phyloP scores from a whole-genome alignment of 768 basidiomycete genomes.

The Boletus sp. region DNA sequence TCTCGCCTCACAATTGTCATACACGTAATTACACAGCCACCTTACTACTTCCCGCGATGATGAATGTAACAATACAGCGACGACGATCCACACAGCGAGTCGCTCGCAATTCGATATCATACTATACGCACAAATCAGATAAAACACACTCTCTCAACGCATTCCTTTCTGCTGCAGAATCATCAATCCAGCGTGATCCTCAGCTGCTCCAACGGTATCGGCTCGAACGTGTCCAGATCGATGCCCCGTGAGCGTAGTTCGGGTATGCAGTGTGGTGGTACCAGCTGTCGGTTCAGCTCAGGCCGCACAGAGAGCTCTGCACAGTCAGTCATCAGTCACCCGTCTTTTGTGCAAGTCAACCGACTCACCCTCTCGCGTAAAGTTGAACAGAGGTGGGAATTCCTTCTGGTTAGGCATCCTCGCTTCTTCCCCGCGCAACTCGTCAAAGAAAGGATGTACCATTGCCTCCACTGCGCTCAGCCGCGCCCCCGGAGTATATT shows the following conservation, averaged over 20 bases:
- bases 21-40: constrained; percentile 25
- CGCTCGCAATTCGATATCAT: constrained; percentile 36
- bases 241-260: constrained; percentile 86
- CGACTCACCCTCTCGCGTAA: constrained; percentile 87
- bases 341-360: neutral
- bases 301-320: constrained; percentile 95
- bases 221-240: constrained; percentile 87
- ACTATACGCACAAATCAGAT: constrained; percentile 37
- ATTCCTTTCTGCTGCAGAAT: constrained; percentile 28
- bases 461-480: constrained; percentile 88
- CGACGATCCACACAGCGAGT: constrained; percentile 20
- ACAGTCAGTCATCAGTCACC: constrained; percentile 7
- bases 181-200: constrained; percentile 89
- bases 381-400: constrained; percentile 92
- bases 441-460: constrained; percentile 97
- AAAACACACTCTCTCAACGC: constrained; percentile 17
- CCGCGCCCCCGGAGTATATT: constrained; percentile 96
- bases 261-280: constrained; percentile 86
- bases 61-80: constrained; percentile 30
- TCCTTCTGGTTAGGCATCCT: constrained; percentile 97
- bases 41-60: neutral
- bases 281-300: constrained; percentile 88
- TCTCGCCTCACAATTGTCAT: neutral
- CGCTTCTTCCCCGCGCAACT: constrained; percentile 85
- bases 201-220: constrained; percentile 96